Conservation (phyloP, 2,329 filamentous ascomycete genomes). For the Ophiosphaerella herpotricha region DNA sequence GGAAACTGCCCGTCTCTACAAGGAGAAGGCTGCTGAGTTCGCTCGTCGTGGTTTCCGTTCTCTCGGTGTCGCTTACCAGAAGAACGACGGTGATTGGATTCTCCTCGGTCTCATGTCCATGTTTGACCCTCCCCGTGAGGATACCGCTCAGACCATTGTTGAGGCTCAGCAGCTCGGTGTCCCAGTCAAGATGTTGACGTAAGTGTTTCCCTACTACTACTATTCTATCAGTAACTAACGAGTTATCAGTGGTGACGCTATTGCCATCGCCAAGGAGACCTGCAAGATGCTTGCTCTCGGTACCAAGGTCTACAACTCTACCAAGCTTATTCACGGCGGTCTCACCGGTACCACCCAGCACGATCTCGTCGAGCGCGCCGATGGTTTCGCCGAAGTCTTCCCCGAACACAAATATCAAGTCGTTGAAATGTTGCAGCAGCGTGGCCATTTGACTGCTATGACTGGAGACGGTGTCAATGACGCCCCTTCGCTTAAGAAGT, state of each 20-base stretch:
- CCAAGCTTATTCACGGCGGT: slow-evolving; percentile 76
- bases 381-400: slow-evolving; percentile 76
- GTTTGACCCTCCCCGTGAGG: slow-evolving; percentile 79
- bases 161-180: slow-evolving; percentile 78
- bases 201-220: slow-evolving; percentile 3
- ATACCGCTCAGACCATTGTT: slow-evolving; percentile 77
- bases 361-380: slow-evolving; percentile 75
- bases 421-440: slow-evolving; percentile 75
- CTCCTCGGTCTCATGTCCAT: slow-evolving; percentile 78
- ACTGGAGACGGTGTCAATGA: slow-evolving; percentile 78
- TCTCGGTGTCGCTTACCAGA: slow-evolving; percentile 77
- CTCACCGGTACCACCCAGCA: slow-evolving; percentile 73
- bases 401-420: slow-evolving; percentile 78
- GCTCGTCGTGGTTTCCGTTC: slow-evolving; percentile 80
- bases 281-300: slow-evolving; percentile 81
- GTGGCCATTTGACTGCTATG: slow-evolving; percentile 75
- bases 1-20: slow-evolving; percentile 69
- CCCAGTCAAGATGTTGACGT: slow-evolving; percentile 77
- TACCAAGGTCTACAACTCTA: slow-evolving; percentile 81
- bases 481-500: slow-evolving; percentile 74
- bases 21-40: slow-evolving; percentile 74
- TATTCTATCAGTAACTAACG: slow-evolving; percentile 1
- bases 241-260: slow-evolving; percentile 65
- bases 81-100: slow-evolving; percentile 74
- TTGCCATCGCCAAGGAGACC: slow-evolving; percentile 79